These are phyloP conservation scores for Trichosporon coremiiforme DNA, from an alignment of 1,284 basidiomycete species.

Conservation along the genomic window DNA sequence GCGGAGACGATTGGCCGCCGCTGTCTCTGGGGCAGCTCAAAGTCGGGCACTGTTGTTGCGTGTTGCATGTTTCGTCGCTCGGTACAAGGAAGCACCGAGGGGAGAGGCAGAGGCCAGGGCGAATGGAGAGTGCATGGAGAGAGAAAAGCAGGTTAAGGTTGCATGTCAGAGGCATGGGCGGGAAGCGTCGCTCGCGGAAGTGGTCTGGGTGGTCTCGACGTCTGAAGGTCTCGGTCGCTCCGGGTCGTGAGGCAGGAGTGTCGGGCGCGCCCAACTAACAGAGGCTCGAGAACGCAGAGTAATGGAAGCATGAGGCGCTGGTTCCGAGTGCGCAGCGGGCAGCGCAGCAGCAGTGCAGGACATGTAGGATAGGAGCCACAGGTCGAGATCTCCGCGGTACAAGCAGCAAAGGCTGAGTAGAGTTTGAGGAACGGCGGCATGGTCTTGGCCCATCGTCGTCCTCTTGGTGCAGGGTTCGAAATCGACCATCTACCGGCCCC, in stretches of 20 bases:
- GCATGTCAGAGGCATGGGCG: not conserved
- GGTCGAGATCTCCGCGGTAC: not conserved
- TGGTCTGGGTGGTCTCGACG: not conserved
- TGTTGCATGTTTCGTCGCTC: not conserved
- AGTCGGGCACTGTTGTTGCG: not conserved
- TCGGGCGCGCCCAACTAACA: too few species aligned
- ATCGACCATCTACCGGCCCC: too few species aligned
- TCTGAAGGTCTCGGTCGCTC: not conserved
- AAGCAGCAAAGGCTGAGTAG: too few species aligned
- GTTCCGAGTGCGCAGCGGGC: not conserved
- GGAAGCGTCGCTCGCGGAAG: not conserved
- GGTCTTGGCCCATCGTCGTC: too few species aligned
- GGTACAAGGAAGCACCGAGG: not conserved
- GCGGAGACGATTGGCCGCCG: constrained; percentile 5
- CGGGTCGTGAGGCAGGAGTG: not conserved
- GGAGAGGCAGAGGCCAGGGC: not conserved
- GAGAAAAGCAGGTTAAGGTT: not conserved
- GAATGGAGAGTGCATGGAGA: not conserved
- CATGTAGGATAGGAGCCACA: not conserved
- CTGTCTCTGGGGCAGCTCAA: not conserved
- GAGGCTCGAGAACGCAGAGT: not conserved
- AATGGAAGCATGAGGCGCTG: not conserved
- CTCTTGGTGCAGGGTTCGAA: not conserved
- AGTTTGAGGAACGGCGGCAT: too few species aligned
- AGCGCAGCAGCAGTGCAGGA: not conserved